phyloP scores from a whole-genome alignment of 2,329 filamentous ascomycete species.

The Trichoderma afroharzianum region DNA sequence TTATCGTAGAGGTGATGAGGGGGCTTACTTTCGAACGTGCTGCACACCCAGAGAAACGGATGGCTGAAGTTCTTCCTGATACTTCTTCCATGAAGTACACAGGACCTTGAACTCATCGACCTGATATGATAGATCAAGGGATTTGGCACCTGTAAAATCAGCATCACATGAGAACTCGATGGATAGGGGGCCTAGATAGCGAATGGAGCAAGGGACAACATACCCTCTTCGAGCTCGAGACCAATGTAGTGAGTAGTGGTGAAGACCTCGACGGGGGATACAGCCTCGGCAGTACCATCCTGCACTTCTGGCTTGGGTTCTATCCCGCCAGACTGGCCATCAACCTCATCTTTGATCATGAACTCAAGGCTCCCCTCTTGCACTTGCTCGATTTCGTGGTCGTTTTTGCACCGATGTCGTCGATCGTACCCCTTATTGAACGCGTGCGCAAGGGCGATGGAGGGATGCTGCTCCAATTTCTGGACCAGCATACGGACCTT shows the following conservation, averaged over 20 bases:
- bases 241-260: conserved; percentile 96
- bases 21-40: conserved; percentile 76
- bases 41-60: conserved; percentile 67
- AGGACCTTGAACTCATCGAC: conserved; percentile 84
- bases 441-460: conserved; percentile 79
- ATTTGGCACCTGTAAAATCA: conserved; percentile 57
- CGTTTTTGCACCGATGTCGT: conserved; percentile 64
- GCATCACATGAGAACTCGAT: conserved; percentile 18
- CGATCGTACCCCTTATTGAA: conserved; percentile 93
- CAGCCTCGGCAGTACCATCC: conserved; percentile 40
- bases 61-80: conserved; percentile 65
- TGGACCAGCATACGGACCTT: conserved; percentile 84
- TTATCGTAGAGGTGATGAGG: neutral
- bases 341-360: conserved; percentile 40
- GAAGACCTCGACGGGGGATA: conserved; percentile 53
- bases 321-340: conserved; percentile 24
- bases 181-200: neutral
- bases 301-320: conserved; percentile 47
- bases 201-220: conserved; percentile 29
- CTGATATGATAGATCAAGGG: conserved; percentile 74
- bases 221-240: conserved; percentile 73
- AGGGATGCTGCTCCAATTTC: conserved; percentile 74
- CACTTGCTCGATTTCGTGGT: conserved; percentile 49
- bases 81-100: conserved; percentile 72
- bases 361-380: conserved; percentile 51